phyloP scores from a whole-genome alignment of 2,329 filamentous ascomycete genomes.

The Sporothrix mexicana region DNA sequence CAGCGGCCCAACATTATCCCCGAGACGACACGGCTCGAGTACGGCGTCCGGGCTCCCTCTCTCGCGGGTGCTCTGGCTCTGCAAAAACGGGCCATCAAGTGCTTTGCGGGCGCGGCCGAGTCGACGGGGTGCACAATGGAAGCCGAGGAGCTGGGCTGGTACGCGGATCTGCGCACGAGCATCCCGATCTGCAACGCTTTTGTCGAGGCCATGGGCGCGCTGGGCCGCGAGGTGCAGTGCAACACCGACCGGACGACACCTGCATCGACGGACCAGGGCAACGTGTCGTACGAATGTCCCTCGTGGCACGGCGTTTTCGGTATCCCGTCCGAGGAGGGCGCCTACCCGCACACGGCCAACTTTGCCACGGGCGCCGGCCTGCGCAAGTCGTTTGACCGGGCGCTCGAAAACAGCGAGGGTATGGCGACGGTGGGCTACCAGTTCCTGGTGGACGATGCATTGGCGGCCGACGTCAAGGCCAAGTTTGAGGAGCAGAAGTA shows the following conservation, averaged over 20 bases:
- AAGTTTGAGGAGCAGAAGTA: slow-evolving; percentile 45
- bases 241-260: slow-evolving; percentile 48
- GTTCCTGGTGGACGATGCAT: slow-evolving; percentile 32
- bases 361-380: slow-evolving; percentile 31
- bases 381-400: slow-evolving; percentile 31
- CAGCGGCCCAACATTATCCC: slow-evolving; percentile 48
- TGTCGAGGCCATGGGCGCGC: slow-evolving; percentile 36
- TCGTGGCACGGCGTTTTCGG: slow-evolving; percentile 51
- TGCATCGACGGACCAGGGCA: slow-evolving; percentile 63
- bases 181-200: slow-evolving; percentile 53
- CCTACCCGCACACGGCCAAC: slow-evolving; percentile 30
- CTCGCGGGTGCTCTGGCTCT: slow-evolving; percentile 45
- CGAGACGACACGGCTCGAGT: slow-evolving; percentile 49
- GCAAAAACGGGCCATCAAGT: slow-evolving; percentile 42
- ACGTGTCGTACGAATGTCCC: slow-evolving; percentile 52
- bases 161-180: slow-evolving; percentile 43
- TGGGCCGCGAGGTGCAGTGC: slow-evolving; percentile 39
- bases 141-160: slow-evolving; percentile 41
- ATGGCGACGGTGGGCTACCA: slow-evolving; percentile 31
- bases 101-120: slow-evolving; percentile 46
- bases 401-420: slow-evolving; percentile 32
- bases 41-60: slow-evolving; percentile 51
- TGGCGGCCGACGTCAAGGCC: slow-evolving; percentile 42
- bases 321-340: slow-evolving; percentile 30
- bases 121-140: slow-evolving; percentile 44